Conservation (phyloP, 2,329 filamentous ascomycete genomes). For the Emericellopsis atlantica region DNA sequence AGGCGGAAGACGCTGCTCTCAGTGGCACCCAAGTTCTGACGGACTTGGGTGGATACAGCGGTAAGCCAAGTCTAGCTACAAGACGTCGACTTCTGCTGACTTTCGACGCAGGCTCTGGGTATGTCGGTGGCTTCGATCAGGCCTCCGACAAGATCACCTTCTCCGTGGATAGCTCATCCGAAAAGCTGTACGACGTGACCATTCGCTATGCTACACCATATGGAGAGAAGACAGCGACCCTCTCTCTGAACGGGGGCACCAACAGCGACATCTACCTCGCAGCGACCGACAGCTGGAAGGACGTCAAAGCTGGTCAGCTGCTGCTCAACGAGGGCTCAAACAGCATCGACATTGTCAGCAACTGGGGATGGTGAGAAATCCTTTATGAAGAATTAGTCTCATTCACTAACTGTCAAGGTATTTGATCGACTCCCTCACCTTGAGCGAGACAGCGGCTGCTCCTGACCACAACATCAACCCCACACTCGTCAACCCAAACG, state of each 20-base stretch:
- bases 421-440: conserved; percentile 28
- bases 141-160: conserved; percentile 28
- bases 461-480: conserved; percentile 23
- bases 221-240: conserved; percentile 28
- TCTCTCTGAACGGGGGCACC: conserved; percentile 27
- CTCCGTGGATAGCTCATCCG: conserved; percentile 17
- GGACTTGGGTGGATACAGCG: conserved; percentile 23
- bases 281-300: conserved; percentile 22
- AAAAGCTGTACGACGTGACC: conserved; percentile 27
- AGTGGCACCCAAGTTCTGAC: conserved; percentile 25
- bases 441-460: conserved; percentile 20
- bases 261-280: conserved; percentile 26
- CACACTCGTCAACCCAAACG: conserved; percentile 22
- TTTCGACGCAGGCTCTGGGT: conserved; percentile 23
- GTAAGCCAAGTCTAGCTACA: conserved; percentile 6
- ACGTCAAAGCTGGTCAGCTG: conserved; percentile 27
- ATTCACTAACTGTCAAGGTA: conserved; percentile 11
- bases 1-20: conserved; percentile 28
- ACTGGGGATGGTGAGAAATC: conserved; percentile 30
- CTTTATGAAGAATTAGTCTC: neutral
- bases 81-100: neutral
- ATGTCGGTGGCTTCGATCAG: conserved; percentile 31
- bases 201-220: conserved; percentile 30
- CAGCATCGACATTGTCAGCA: conserved; percentile 29
- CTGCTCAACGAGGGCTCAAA: conserved; percentile 28